These are phyloP conservation scores for Diplodia seriata DNA, from an alignment of 2,329 filamentous ascomycete species.

Conservation along the genomic window DNA sequence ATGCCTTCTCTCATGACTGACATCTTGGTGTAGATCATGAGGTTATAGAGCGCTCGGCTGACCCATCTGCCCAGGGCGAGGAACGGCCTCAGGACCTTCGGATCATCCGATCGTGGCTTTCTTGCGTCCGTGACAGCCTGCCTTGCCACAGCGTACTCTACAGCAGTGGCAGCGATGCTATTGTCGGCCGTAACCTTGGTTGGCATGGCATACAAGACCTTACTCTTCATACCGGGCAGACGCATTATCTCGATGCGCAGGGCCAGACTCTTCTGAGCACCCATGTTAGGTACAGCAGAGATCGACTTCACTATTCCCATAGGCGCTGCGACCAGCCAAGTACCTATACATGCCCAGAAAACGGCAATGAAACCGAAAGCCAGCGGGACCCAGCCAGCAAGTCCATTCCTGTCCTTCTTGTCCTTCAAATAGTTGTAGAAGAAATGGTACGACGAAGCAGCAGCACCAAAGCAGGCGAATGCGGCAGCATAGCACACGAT, in stretches of 20 bases:
- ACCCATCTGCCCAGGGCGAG: conserved; percentile 8
- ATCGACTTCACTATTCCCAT: conserved; percentile 22
- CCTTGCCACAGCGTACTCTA: conserved; percentile 10
- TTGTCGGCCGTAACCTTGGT: conserved; percentile 10
- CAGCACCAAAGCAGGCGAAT: conserved; percentile 17
- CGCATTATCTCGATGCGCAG: conserved; percentile 25
- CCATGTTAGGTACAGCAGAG: conserved; percentile 18
- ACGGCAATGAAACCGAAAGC: conserved; percentile 26
- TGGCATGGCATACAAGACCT: conserved; percentile 9
- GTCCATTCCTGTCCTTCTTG: not conserved
- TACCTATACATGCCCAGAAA: conserved; percentile 27
- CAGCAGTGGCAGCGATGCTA: conserved; percentile 9
- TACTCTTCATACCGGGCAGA: conserved; percentile 16
- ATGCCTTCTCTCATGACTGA: conserved; percentile 23
- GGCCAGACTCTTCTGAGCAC: conserved; percentile 7
- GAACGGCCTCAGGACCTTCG: conserved; percentile 5
- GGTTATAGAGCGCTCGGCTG: conserved; percentile 3
- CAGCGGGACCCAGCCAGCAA: conserved; percentile 21
- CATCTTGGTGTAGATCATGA: conserved; percentile 29
- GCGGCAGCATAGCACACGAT: conserved; percentile 16
- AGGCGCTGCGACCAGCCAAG: conserved; percentile 19
- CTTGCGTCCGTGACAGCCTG: conserved; percentile 5
- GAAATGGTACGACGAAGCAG: conserved; percentile 21
- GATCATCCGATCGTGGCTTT: conserved; percentile 15
- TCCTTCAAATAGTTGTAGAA: conserved; percentile 10